Evolutionary conservation across 495 filamentous ascomycete genomes (phyloP), one percentile per base, ranked within the genome.

Genomic region (Hyaloscypha hepaticicola): DNA sequence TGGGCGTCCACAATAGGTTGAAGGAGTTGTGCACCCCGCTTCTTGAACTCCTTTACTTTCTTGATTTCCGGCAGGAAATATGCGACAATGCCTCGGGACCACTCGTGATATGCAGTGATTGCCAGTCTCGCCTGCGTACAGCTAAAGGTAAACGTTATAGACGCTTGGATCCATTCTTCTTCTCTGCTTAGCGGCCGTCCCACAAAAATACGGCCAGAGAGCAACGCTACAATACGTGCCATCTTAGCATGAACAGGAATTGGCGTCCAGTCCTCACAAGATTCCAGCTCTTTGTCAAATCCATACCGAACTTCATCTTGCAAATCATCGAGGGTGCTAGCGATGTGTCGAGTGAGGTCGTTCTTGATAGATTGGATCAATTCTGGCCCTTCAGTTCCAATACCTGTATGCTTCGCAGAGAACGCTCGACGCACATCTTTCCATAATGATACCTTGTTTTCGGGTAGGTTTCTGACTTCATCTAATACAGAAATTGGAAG

Each of bases 131-230:
- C 66, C 56, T 27, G 24, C 12, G 41, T 7, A 19, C 34, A 28
- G 45, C 86, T 78, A 19, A 85, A 65, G 5, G 86, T 85, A 70
- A 84, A 89, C 33, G 79, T 81, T 67, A 86, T 82, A 1, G 84
- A 80, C 7, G 80, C 75, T 25, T 81, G 70, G 21, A 87, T 70
- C 77, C 88, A 90, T 22, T 84, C 79, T 57, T 80, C 72, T 27
- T 83, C 72, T 0, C 82, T 80, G 66, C 81, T 82, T 38, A 85
- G 67, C 11, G 79, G 76, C 5, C 75, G 66, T 25, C 85, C 87
- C 55, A 88, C 73, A 58, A 88, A 88, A 14, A 83, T 72, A 16
- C 84, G 74, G 19, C 84, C 81, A 0, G 85, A 85, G 22, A 86
- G 60, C 6, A 78, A 79, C 49, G 83, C 83, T 1, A 90, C 79